Evolutionary conservation across 495 filamentous ascomycete species (phyloP).

Genomic region (Aspergillus wentii): DNA sequence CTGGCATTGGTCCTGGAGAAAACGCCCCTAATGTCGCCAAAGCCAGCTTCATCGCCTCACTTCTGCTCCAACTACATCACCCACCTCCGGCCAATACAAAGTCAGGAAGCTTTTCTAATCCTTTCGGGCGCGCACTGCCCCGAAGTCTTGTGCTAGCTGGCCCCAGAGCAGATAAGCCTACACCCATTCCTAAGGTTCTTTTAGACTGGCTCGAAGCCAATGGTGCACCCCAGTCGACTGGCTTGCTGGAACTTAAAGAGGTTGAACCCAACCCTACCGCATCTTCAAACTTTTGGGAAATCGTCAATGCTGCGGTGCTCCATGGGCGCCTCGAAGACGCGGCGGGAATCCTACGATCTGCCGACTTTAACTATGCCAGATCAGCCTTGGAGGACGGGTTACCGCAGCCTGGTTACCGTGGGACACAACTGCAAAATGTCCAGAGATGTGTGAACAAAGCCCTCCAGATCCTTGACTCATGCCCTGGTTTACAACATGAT

Average conservation of each 20-base stretch:
- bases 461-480: conserved; percentile 60
- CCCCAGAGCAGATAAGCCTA: conserved; percentile 32
- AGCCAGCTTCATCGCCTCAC: conserved; percentile 64
- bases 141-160: conserved; percentile 26
- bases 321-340: conserved; percentile 66
- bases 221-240: conserved; percentile 57
- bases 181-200: conserved; percentile 65
- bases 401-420: conserved; percentile 60
- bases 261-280: conserved; percentile 65
- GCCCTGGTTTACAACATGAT: conserved; percentile 55
- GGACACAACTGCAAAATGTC: conserved; percentile 66
- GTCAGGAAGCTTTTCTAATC: conserved; percentile 18
- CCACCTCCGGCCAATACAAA: conserved; percentile 41
- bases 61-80: conserved; percentile 72
- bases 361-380: conserved; percentile 69
- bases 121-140: conserved; percentile 16
- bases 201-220: conserved; percentile 72
- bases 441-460: conserved; percentile 61
- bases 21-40: conserved; percentile 57
- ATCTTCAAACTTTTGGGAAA: conserved; percentile 75
- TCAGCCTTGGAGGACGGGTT: conserved; percentile 53
- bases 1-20: conserved; percentile 58
- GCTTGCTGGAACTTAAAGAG: conserved; percentile 54
- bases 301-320: conserved; percentile 59
- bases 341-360: conserved; percentile 57